Percentiles rank a stretch among this genome's conserved stretches.
Evolutionary conservation across 768 basidiomycete species (phyloP).

Genomic region (Termitomyces titanicus): DNA sequence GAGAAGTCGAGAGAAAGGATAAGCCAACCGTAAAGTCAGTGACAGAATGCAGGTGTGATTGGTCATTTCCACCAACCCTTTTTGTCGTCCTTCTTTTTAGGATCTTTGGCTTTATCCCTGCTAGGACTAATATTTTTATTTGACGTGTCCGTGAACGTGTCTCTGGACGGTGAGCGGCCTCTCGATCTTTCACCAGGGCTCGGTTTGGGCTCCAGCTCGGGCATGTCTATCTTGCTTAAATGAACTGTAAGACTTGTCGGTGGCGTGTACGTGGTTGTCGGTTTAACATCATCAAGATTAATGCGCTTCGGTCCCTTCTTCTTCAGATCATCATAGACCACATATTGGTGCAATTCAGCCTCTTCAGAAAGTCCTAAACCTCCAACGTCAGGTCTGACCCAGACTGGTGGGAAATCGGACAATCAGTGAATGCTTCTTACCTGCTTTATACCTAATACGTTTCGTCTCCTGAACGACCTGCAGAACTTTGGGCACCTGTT

Average conservation of each 20-base stretch:
- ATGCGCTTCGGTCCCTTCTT: slow-evolving; percentile 63
- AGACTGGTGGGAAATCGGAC: not conserved
- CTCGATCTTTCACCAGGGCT: slow-evolving; percentile 19
- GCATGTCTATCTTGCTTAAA: slow-evolving; percentile 85
- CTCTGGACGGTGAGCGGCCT: not conserved
- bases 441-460: slow-evolving; percentile 71
- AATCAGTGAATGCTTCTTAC: slow-evolving; percentile 28
- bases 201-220: slow-evolving; percentile 65
- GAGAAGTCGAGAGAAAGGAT: not conserved
- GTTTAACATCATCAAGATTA: slow-evolving; percentile 58
- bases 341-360: slow-evolving; percentile 71
- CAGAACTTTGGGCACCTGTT: slow-evolving; percentile 73
- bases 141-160: slow-evolving; percentile 1
- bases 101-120: slow-evolving; percentile 16
- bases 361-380: slow-evolving; percentile 44
- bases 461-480: slow-evolving; percentile 79
- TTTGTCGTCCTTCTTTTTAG: slow-evolving; percentile 39
- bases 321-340: slow-evolving; percentile 57
- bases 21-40: slow-evolving; percentile 5
- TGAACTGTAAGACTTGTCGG: slow-evolving; percentile 69
- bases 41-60: slow-evolving; percentile 1
- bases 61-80: slow-evolving; percentile 34
- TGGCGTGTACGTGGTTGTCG: slow-evolving; percentile 51
- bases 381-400: slow-evolving; percentile 1
- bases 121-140: slow-evolving; percentile 5